phyloP scores from a whole-genome alignment of 106 monocot species.

The Dendrobium chrysotoxum region DNA sequence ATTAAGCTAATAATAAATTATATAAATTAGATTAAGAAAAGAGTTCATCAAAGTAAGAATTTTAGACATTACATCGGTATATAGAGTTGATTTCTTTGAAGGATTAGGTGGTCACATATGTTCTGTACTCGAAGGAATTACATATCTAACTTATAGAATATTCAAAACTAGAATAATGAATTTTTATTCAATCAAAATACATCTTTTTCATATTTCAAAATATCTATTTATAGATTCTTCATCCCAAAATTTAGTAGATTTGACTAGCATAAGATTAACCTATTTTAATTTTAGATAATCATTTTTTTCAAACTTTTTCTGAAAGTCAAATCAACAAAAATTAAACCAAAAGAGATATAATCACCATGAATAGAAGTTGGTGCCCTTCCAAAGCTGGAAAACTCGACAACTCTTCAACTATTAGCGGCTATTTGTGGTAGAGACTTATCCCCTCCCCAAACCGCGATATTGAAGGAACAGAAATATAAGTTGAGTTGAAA shows the following conservation, averaged over 20 bases:
- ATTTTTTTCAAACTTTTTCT: not conserved
- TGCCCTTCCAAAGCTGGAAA: not conserved
- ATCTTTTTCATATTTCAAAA: not conserved
- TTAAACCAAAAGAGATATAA: not conserved
- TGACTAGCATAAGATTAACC: not conserved
- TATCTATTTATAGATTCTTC: not conserved
- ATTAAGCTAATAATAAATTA: too few species aligned
- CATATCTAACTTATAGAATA: too few species aligned
- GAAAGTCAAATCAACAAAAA: not conserved
- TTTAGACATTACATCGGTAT: too few species aligned
- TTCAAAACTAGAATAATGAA: too few species aligned
- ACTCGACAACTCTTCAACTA: not conserved
- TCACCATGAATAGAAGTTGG: not conserved
- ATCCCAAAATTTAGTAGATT: not conserved
- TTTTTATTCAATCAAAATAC: too few species aligned
- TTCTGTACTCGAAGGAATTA: too few species aligned
- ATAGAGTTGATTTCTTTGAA: too few species aligned
- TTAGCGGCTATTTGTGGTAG: too few species aligned
- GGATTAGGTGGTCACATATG: too few species aligned
- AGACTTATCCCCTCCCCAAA: too few species aligned
- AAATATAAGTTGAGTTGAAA: not conserved
- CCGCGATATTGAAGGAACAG: not conserved
- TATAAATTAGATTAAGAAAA: too few species aligned
- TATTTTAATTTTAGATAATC: not conserved
- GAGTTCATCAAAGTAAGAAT: too few species aligned